Evolutionary conservation across 345 rosid genomes (phyloP).

Genomic region (Citrus medica): DNA sequence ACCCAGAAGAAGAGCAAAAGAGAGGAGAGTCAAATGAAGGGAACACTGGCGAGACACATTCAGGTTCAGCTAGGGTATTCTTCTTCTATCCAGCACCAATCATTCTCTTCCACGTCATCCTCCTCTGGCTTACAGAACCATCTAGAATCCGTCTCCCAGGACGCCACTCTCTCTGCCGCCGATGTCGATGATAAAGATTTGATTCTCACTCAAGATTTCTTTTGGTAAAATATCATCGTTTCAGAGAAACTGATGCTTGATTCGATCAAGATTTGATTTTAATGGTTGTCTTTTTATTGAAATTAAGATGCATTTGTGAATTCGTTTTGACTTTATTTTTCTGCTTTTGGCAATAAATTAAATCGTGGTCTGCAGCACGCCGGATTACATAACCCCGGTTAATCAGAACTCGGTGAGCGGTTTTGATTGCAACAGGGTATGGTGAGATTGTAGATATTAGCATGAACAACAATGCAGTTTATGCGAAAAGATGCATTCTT

Average conservation of each 20-base stretch:
- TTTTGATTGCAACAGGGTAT: conserved; percentile 67
- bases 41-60: conserved; percentile 38
- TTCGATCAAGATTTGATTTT: neutral
- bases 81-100: conserved; percentile 29
- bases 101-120: conserved; percentile 29
- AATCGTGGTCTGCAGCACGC: conserved; percentile 62
- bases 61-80: conserved; percentile 44
- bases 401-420: conserved; percentile 57
- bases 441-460: neutral
- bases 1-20: conserved; percentile 31
- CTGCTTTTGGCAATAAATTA: neutral
- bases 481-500: neutral
- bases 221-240: conserved; percentile 49
- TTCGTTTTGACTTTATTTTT: neutral
- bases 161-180: conserved; percentile 20
- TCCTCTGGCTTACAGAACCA: conserved; percentile 37
- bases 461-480: neutral
- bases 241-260: neutral
- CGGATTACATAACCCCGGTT: conserved; percentile 92
- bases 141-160: conserved; percentile 41
- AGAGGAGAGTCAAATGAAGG: conserved; percentile 43
- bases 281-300: neutral
- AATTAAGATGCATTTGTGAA: neutral
- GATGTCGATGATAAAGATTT: conserved; percentile 54
- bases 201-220: conserved; percentile 95